Percentiles rank a stretch among this genome's conserved stretches.
Evolutionary conservation across 805 yeast species (phyloP).

Genomic region (Ogataea parapolymorpha): DNA sequence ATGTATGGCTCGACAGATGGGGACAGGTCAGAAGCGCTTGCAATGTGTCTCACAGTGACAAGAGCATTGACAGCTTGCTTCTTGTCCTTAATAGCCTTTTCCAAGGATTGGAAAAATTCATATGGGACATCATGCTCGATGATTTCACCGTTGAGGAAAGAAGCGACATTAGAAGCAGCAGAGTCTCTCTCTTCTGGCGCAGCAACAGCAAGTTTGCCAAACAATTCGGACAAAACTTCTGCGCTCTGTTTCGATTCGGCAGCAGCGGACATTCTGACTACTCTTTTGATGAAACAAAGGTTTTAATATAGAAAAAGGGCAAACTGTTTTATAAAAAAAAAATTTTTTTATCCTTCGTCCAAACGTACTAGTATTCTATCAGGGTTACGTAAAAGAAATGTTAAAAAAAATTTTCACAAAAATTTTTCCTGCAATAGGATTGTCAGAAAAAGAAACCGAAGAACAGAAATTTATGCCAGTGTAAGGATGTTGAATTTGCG

Average conservation of each 20-base stretch:
- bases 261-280: slow-evolving; percentile 32
- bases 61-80: slow-evolving; percentile 81
- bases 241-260: slow-evolving; percentile 60
- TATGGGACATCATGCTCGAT: slow-evolving; percentile 98
- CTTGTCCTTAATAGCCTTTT: slow-evolving; percentile 74
- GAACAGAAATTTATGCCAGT: neutral
- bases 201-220: slow-evolving; percentile 89
- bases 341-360: slow-evolving; percentile 9
- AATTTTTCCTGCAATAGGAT: slow-evolving; percentile 1
- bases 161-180: slow-evolving; percentile 86
- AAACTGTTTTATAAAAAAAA: slow-evolving; percentile 11
- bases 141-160: slow-evolving; percentile 93
- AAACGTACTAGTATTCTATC: slow-evolving; percentile 12
- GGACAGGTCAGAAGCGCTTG: slow-evolving; percentile 70
- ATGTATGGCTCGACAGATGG: slow-evolving; percentile 96
- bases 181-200: slow-evolving; percentile 74
- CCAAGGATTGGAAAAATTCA: slow-evolving; percentile 76
- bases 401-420: slow-evolving; percentile 10
- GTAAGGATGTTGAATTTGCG: neutral
- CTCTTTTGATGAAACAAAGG: slow-evolving; percentile 11
- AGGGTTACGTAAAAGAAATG: slow-evolving; percentile 7
- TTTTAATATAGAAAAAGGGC: slow-evolving; percentile 10
- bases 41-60: slow-evolving; percentile 80
- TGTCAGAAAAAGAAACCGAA: slow-evolving; percentile 5
- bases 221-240: slow-evolving; percentile 89